Evolutionary conservation across 164 flowering plant species (phyloP).

Genomic region (Dillenia turbinata): DNA sequence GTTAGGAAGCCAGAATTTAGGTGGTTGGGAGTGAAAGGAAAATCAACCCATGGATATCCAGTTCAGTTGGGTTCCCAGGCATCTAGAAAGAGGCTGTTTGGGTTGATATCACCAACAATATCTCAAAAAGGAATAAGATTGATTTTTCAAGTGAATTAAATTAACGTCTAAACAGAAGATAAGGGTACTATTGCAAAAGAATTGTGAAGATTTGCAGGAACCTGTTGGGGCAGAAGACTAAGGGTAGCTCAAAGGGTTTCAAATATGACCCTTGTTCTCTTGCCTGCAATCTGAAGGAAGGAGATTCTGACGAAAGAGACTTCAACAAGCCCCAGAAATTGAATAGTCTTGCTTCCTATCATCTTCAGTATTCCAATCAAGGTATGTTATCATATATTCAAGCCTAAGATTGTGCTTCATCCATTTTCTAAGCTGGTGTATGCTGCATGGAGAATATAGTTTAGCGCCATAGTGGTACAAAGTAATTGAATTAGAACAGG

Average conservation of each 20-base stretch:
- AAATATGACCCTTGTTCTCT: conserved; percentile 90
- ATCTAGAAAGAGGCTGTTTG: conserved; percentile 64
- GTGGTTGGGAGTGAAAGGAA: conserved; percentile 82
- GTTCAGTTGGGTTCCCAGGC: conserved; percentile 12
- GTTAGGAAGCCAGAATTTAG: conserved; percentile 82
- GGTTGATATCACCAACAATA: conserved; percentile 68
- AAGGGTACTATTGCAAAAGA: conserved; percentile 18
- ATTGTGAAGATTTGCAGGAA: conserved; percentile 20
- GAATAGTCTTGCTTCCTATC: conserved; percentile 56
- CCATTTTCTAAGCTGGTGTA: too few species aligned
- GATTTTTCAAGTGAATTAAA: conserved; percentile 18
- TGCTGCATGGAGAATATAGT: too few species aligned
- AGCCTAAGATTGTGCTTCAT: too few species aligned
- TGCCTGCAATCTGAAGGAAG: conserved; percentile 25
- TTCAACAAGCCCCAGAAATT: conserved; percentile 40
- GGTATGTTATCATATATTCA: too few species aligned
- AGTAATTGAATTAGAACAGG: too few species aligned
- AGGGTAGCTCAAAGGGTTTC: conserved; percentile 30
- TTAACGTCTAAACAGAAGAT: conserved; percentile 8
- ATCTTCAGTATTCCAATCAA: conserved; percentile 87
- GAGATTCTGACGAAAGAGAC: conserved; percentile 18
- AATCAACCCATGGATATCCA: conserved; percentile 10
- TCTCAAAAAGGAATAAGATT: conserved; percentile 41
- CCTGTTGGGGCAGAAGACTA: conserved; percentile 22
- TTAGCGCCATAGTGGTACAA: too few species aligned